phyloP scores from a whole-genome alignment of 345 rosid genomes.

The Arabis alpina region DNA sequence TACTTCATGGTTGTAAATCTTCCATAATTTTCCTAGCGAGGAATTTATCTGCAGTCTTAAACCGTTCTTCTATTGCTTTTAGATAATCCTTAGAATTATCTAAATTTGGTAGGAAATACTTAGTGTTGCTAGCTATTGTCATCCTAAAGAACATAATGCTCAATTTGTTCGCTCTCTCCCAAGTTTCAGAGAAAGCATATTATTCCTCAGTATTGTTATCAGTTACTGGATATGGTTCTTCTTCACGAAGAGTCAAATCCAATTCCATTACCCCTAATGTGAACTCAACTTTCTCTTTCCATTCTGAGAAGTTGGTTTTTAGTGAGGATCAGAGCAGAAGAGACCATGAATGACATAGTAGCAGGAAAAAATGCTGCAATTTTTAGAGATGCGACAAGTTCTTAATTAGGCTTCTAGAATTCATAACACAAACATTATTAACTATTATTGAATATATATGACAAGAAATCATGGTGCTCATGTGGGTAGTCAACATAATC shows the following conservation, averaged over 20 bases:
- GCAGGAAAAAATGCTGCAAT: background rate
- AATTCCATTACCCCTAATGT: background rate
- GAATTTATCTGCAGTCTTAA: background rate
- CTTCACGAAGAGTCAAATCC: conserved; percentile 2
- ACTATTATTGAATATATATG: background rate
- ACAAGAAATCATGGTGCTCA: background rate
- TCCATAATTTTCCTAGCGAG: background rate
- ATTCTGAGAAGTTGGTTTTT: conserved; percentile 15
- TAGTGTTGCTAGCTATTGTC: no score
- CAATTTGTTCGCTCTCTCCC: conserved; percentile 4
- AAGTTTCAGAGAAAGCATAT: background rate
- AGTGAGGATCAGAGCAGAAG: background rate
- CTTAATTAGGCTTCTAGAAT: conserved; percentile 6
- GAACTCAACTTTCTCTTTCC: conserved; percentile 18
- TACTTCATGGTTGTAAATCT: no score
- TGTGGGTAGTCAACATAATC: background rate
- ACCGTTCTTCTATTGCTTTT: no score
- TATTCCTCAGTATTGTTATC: background rate
- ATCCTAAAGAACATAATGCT: background rate
- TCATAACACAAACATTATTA: background rate
- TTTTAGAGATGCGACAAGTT: background rate
- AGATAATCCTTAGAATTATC: no score
- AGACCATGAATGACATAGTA: background rate
- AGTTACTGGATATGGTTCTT: background rate
- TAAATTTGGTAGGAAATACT: no score